Base-by-base conservation (phyloP, 2,329 filamentous ascomycete species). In the Fusarium sp. region DNA sequence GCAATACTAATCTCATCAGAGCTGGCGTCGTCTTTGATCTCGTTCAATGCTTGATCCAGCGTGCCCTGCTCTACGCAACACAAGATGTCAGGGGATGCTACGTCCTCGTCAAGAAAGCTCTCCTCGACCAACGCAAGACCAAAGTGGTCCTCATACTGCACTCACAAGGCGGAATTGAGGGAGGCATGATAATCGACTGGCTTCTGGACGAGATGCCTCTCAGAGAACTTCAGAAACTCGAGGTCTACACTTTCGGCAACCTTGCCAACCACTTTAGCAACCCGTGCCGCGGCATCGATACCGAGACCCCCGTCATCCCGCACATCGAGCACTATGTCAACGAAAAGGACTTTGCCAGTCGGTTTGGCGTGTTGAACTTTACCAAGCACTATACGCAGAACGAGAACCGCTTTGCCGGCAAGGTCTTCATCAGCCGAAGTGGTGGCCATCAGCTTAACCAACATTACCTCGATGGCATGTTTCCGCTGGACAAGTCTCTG, bases 361-460 rank as follows among this genome's bases (percentile, higher is more conserved):
- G 59, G 4, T 59, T 58, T 3, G 61, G 61, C 1, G 58, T 63
- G 10, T 29, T 63, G 0, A 25, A 59, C 13, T 63, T 59, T 10
- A 52, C 54, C 1, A 37, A 21, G 10, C 23, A 47, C 14, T 44
- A 43, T 31, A 37, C 32, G 1, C 42, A 63, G 15, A 49, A 63
- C 17, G 47, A 60, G 25, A 66, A 61, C n/a, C 38, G 62, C 1
- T 66, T 66, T 9, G 61, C 49, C 9, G 62, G 58, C 2, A 53
- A 44, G 27, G 50, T 63, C 0, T 63, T 66, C 14, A 49, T 65
- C 13, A 63, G 57, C 17, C 52, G 51, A 21, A 42, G 25, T 1
- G 58, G 49, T 1, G 63, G 63, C 11, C 62, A 66, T 23, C 51
- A 55, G 10, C 43, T 66, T n/a, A 65, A 66, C 14, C 55, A 66